These are phyloP conservation scores for Kazachstania sp. DNA, from an alignment of 1,139 yeast genomes.

Conservation along the genomic window DNA sequence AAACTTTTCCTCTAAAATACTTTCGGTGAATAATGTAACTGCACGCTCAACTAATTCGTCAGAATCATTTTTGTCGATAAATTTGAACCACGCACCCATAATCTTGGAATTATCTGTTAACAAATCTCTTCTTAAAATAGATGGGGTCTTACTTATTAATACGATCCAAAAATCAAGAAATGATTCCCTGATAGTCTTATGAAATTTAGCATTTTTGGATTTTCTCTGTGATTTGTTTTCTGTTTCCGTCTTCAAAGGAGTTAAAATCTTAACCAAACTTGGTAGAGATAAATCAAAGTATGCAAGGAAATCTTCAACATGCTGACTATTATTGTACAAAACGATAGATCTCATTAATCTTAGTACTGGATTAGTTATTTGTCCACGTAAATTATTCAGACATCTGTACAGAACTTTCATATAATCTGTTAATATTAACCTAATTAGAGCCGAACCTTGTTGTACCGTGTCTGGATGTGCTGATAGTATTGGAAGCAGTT, in stretches of 20 bases:
- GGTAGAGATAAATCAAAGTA: slow-evolving; percentile 61
- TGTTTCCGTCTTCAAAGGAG: slow-evolving; percentile 43
- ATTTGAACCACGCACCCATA: slow-evolving; percentile 57
- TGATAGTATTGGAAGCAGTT: slow-evolving; percentile 16
- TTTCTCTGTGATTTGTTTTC: slow-evolving; percentile 31
- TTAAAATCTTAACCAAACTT: slow-evolving; percentile 52
- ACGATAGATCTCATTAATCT: slow-evolving; percentile 47
- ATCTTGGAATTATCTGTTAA: slow-evolving; percentile 49
- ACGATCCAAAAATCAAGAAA: slow-evolving; percentile 57
- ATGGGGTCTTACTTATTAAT: slow-evolving; percentile 41
- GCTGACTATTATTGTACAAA: slow-evolving; percentile 40
- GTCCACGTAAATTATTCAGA: slow-evolving; percentile 49
- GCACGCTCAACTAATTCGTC: slow-evolving; percentile 36
- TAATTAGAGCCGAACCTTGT: slow-evolving; percentile 38
- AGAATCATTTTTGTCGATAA: slow-evolving; percentile 48
- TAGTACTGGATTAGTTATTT: slow-evolving; percentile 54
- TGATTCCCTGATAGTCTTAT: slow-evolving; percentile 39
- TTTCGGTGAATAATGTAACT: slow-evolving; percentile 41
- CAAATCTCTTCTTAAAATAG: slow-evolving; percentile 54
- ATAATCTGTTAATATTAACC: slow-evolving; percentile 47
- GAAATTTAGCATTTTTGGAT: slow-evolving; percentile 19
- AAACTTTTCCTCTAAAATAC: slow-evolving; percentile 50
- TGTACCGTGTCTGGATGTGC: slow-evolving; percentile 19
- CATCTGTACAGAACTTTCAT: slow-evolving; percentile 62
- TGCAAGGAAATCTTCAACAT: slow-evolving; percentile 51